Conservation (phyloP, 2,329 filamentous ascomycete species). For the Tolypocladium nubicola region DNA sequence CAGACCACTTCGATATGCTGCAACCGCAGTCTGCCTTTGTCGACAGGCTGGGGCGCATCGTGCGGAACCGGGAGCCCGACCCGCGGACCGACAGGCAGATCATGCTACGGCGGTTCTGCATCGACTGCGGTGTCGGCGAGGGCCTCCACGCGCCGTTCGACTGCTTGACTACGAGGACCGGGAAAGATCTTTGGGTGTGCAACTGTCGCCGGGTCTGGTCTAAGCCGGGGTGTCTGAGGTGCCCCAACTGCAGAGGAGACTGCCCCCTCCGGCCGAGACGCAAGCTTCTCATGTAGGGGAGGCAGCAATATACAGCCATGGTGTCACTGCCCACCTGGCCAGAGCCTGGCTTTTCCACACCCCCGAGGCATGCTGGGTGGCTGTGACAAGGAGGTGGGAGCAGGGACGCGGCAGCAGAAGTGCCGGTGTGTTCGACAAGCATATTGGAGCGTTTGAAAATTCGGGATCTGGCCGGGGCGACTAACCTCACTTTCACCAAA, state of each 20-base stretch:
- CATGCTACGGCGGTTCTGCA: slow-evolving; percentile 28
- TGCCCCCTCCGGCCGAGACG: slow-evolving; percentile 24
- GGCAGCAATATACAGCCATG: not conserved
- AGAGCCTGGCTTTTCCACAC: not conserved
- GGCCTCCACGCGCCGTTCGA: slow-evolving; percentile 27
- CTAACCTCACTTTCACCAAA: too few species aligned
- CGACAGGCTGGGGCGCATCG: slow-evolving; percentile 17
- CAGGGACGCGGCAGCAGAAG: not conserved
- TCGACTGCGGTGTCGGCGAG: slow-evolving; percentile 27
- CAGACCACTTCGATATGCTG: slow-evolving; percentile 26
- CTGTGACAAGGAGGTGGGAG: not conserved
- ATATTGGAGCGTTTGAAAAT: not conserved
- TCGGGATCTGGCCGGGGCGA: not conserved
- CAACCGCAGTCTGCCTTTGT: slow-evolving; percentile 22
- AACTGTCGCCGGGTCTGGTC: slow-evolving; percentile 24
- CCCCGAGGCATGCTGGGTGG: not conserved
- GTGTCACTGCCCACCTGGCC: not conserved
- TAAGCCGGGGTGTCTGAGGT: slow-evolving; percentile 23
- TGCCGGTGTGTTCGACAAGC: not conserved
- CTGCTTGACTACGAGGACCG: slow-evolving; percentile 24
- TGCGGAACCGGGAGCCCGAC: slow-evolving; percentile 17
- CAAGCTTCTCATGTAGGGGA: slow-evolving; percentile 12
- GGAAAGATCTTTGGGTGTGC: slow-evolving; percentile 29
- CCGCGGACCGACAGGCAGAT: slow-evolving; percentile 16
- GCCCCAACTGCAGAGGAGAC: slow-evolving; percentile 21